Evolutionary conservation across 2,329 filamentous ascomycete genomes (phyloP), one percentile per base, ranked within the genome.

Genomic region (Botrytis byssoidea): DNA sequence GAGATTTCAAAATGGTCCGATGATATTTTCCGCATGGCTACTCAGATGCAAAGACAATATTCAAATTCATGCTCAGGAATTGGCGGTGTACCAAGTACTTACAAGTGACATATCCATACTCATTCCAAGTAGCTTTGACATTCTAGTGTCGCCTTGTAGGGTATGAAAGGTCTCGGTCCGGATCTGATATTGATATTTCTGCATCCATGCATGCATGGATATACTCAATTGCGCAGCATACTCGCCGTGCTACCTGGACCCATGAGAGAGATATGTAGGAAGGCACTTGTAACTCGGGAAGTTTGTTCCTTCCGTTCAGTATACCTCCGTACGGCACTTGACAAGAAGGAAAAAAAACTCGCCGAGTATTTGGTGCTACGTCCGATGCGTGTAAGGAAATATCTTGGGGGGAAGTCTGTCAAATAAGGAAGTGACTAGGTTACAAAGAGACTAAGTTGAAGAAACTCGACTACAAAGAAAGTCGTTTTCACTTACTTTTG

Each of bases 171-270:
- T 72, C 61, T 72, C 70, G 37, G 63, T 67, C 44, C 46, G 42
- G 48, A 72, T 72, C 70, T 72, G 70, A 72, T 72, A 66, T 67
- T 72, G 35, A 67, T 67, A 59, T 57, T 37, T 35, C 37, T 67
- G n/a, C 35, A 72, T 67, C 4, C 68, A 70, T 70, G 48, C 40
- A 70, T 70, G 55, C 57, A 70, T 70, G 40, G n/a, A 70, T 46
- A 57, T 35, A 32, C 55, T 25, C 29, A 44, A 32, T 68, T 68
- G 66, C n/a, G 35, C 66, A 68, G 35, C 48, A 68, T 68, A 68
- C 66, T 69, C 66, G 66, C 37, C 37, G 66, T 69, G 16, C 48
- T 1, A 57, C 66, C 18, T 69, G 55, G n/a, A 20, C 35, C 14
- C 25, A 64, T 51, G 64, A 68, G 29, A 42, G 29, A 42, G 57